Percentiles rank a stretch among this genome's conserved stretches.
These are phyloP conservation scores for Echinochloa phyllopogon DNA, from an alignment of 176 grass and related monocot species.

Conservation along the genomic window DNA sequence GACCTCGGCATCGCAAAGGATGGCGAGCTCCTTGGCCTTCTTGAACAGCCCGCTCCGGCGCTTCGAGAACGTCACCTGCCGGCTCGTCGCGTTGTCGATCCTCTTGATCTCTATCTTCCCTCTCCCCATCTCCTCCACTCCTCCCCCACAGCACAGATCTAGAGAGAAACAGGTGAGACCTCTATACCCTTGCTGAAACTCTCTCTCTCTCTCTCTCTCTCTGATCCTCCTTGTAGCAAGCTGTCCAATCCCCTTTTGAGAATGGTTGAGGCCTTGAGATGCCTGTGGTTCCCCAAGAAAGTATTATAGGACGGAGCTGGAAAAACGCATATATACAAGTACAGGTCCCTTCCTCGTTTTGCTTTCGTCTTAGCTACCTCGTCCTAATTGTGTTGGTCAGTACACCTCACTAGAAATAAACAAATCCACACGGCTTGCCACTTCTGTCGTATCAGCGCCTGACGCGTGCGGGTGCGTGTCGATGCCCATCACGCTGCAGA, in stretches of 20 bases:
- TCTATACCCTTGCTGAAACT: background rate
- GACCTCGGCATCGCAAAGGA: slow-evolving; percentile 82
- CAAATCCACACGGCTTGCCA: background rate
- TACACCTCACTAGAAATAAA: background rate
- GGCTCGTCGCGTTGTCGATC: slow-evolving; percentile 74
- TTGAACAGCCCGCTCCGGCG: slow-evolving; percentile 66
- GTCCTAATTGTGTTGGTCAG: slow-evolving; percentile 33
- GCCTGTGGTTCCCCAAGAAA: slow-evolving; percentile 35
- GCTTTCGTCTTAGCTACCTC: slow-evolving; percentile 33
- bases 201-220: background rate
- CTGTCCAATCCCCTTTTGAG: slow-evolving; percentile 17
- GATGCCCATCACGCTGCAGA: slow-evolving; percentile 9
- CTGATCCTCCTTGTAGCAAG: background rate
- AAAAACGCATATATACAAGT: slow-evolving; percentile 32
- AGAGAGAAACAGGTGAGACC: background rate
- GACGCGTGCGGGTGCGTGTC: slow-evolving; percentile 4
- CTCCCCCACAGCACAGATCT: slow-evolving; percentile 15
- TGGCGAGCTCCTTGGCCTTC: slow-evolving; percentile 75
- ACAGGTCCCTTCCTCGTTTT: slow-evolving; percentile 5
- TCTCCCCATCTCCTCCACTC: slow-evolving; percentile 53
- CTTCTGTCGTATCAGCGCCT: slow-evolving; percentile 1
- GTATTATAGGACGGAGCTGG: slow-evolving; percentile 31
- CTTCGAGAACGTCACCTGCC: slow-evolving; percentile 83
- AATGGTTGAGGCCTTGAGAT: background rate
- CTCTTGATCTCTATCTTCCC: slow-evolving; percentile 73